Evolutionary conservation across 2,329 filamentous ascomycete species (phyloP).

Genomic region (Pseudocercospora cruenta): DNA sequence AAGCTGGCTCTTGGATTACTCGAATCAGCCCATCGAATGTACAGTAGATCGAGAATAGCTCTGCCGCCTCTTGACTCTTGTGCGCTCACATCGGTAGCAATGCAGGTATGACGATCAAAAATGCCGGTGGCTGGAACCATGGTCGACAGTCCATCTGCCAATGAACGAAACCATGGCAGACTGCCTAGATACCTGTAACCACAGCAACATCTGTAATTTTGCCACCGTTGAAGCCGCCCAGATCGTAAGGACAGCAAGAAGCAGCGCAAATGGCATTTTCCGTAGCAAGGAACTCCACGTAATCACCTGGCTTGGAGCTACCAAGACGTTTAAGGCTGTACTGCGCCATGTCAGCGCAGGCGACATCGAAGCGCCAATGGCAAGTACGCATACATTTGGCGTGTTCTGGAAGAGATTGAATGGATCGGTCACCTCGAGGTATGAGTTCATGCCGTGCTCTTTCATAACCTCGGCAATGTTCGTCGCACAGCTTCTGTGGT

Average conservation of each 20-base stretch:
- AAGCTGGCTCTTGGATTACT: not conserved
- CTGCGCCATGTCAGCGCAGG: conserved; percentile 31
- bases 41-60: not conserved
- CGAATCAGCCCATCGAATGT: not conserved
- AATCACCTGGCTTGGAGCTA: conserved; percentile 44
- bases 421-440: conserved; percentile 42
- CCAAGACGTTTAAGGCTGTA: conserved; percentile 43
- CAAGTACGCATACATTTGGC: not conserved
- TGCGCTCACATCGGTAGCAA: not conserved
- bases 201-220: conserved; percentile 44
- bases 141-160: not conserved
- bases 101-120: not conserved
- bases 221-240: conserved; percentile 45
- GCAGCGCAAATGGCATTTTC: conserved; percentile 42
- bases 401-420: conserved; percentile 49
- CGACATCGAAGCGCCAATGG: not conserved
- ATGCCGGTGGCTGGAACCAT: conserved; percentile 17
- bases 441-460: conserved; percentile 40
- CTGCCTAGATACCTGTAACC: conserved; percentile 31
- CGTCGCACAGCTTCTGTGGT: conserved; percentile 43
- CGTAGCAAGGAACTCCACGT: conserved; percentile 44
- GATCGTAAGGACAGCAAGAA: conserved; percentile 45
- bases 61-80: not conserved
- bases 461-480: conserved; percentile 46
- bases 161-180: not conserved